These are phyloP conservation scores for Thymus mandschuricus DNA, from an alignment of 257 asterid species.

Conservation along the genomic window DNA sequence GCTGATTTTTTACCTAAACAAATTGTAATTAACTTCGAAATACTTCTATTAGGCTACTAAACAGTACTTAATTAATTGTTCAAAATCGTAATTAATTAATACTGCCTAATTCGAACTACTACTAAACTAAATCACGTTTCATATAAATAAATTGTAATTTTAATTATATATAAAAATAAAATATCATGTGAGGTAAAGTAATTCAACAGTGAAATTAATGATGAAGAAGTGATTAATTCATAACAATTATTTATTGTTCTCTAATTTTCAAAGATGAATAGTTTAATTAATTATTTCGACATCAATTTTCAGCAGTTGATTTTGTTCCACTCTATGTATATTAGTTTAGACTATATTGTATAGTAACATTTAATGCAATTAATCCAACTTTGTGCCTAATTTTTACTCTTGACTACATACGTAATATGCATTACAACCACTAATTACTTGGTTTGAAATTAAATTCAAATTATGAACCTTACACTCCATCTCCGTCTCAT, in stretches of 20 bases:
- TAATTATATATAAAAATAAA: no score
- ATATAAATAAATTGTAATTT: no score
- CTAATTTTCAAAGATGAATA: constrained; percentile 28
- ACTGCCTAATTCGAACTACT: constrained; percentile 28
- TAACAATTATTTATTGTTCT: constrained; percentile 25
- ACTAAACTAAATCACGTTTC: background rate
- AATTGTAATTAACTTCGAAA: constrained; percentile 27
- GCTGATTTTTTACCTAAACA: constrained; percentile 16
- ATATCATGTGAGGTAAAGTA: background rate
- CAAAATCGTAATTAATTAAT: background rate
- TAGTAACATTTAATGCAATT: constrained; percentile 12
- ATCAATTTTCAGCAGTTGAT: constrained; percentile 30
- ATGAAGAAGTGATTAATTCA: background rate
- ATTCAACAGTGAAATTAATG: constrained; percentile 9
- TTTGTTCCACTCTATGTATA: constrained; percentile 23
- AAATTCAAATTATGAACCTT: no score
- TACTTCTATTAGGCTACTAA: constrained; percentile 21
- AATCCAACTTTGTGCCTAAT: constrained; percentile 38
- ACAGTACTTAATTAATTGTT: background rate
- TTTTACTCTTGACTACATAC: constrained; percentile 24
- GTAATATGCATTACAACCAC: background rate
- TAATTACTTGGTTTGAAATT: no score
- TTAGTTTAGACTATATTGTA: constrained; percentile 17
- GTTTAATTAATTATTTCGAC: constrained; percentile 16
- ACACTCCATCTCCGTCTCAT: no score